Base-by-base conservation (phyloP, 2,329 filamentous ascomycete species). In the Stenocarpella maydis region DNA sequence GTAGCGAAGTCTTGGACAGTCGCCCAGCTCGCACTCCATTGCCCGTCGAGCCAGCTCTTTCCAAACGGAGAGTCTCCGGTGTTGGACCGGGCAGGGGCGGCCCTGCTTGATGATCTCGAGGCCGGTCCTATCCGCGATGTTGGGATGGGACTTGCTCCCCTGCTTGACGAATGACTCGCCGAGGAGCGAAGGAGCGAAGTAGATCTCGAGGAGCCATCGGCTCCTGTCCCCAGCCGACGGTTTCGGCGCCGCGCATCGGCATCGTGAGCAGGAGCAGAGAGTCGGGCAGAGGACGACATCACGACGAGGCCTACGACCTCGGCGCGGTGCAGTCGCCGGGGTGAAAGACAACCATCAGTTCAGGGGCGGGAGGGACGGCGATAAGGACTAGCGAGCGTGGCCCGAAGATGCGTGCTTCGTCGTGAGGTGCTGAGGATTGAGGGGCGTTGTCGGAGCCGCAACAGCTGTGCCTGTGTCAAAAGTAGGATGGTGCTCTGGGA, bases 1-100 rank as follows among this genome's bases (percentile, higher is more conserved):
- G 84, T 81, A 7, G 87, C 85, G 64, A 89, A 81, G 45, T 84
- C 85, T 69, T 87, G 84, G 3, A 89, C 83, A 6, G 86, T 86
- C 3, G 83, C 80, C 87, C 87, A 89, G 74, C 82, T 84, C 39
- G 86, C 82, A 1, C 82, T 78, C 81, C 85, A 86, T 2, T 86
- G 83, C 54, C 85, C 82, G 66, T 84, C 85, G 12, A 87, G 77
- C 55, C 87, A 79, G 34, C 82, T 80, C 58, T 80, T 77, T 50
- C 79, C 81, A 53, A 80, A 78, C 9, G 71, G 65, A 21, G 71
- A 52, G 15, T 71, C 63, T 12, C 34, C 41, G 14, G 45, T 61
- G n/a, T 64, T 67, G 7, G 70, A 45, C 15, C 55, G 64, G 47
- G 50, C 24, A 34, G 65, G 58, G 14, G 67, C 37, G 43, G 49